Evolutionary conservation across 345 rosid species (phyloP).

Genomic region (Hypericum androsaemum): DNA sequence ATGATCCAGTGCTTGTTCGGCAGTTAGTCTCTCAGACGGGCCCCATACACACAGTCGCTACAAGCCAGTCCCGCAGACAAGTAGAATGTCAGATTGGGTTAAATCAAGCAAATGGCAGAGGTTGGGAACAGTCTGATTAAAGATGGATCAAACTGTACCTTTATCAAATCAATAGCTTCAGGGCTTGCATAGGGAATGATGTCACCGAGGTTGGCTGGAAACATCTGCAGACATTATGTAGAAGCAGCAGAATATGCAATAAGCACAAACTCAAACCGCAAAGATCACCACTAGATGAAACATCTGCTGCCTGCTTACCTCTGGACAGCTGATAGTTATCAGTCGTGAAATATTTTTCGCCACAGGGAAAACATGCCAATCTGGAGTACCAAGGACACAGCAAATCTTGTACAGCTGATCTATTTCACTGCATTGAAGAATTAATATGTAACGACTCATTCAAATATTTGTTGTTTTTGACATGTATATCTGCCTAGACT

Average conservation of each 20-base stretch:
- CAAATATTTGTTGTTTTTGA: too few species aligned
- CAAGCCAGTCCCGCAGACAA: slow-evolving; percentile 12
- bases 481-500: too few species aligned
- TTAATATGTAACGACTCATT: too few species aligned
- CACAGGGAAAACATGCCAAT: slow-evolving; percentile 65
- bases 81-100: neutral
- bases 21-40: slow-evolving; percentile 79
- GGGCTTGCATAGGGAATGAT: slow-evolving; percentile 67
- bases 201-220: slow-evolving; percentile 48
- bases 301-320: slow-evolving; percentile 29
- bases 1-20: slow-evolving; percentile 77
- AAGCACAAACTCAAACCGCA: slow-evolving; percentile 5
- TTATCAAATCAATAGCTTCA: slow-evolving; percentile 77
- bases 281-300: neutral
- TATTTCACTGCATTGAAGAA: slow-evolving; percentile 46
- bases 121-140: neutral
- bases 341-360: slow-evolving; percentile 55
- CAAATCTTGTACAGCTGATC: slow-evolving; percentile 91
- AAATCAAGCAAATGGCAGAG: neutral
- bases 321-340: slow-evolving; percentile 46
- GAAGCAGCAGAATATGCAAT: neutral
- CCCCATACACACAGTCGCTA: slow-evolving; percentile 90
- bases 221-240: slow-evolving; percentile 31
- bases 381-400: slow-evolving; percentile 68
- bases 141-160: slow-evolving; percentile 32